Conservation (phyloP, 1,284 basidiomycete species). For the Pholiota adiposa region DNA sequence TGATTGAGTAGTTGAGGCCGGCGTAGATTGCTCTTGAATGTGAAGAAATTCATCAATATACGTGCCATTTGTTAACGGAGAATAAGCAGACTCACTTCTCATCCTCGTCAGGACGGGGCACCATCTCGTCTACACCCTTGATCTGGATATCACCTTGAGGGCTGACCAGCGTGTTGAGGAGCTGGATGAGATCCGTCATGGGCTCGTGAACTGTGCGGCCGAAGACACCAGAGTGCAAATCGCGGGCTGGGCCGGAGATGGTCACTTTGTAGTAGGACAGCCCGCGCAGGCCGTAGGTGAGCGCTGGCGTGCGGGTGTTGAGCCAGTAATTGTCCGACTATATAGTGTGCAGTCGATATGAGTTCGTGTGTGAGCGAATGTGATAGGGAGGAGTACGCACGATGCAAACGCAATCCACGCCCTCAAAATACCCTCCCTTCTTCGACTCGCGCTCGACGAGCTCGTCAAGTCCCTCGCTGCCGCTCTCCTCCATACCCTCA, state of each 20-base stretch:
- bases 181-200: conserved; percentile 79
- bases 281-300: conserved; percentile 86
- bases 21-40: conserved; percentile 65
- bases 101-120: conserved; percentile 75
- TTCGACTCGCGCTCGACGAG: conserved; percentile 83
- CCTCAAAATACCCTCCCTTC: conserved; percentile 82
- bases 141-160: conserved; percentile 86
- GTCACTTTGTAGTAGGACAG: conserved; percentile 89
- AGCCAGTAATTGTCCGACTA: conserved; percentile 91
- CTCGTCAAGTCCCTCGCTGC: conserved; percentile 92
- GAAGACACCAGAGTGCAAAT: conserved; percentile 93
- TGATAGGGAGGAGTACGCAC: conserved; percentile 52
- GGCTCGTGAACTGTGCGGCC: conserved; percentile 90
- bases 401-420: conserved; percentile 95
- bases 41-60: neutral
- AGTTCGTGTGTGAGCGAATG: neutral
- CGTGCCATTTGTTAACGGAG: neutral
- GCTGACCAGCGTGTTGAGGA: conserved; percentile 90
- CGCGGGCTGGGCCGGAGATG: conserved; percentile 84
- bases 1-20: conserved; percentile 72
- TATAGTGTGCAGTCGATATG: neutral
- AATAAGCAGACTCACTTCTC: conserved; percentile 59
- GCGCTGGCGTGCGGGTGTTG: conserved; percentile 75
- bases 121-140: conserved; percentile 91
- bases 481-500: conserved; percentile 99